Evolutionary conservation across 495 filamentous ascomycete species (phyloP).

Genomic region (Hypoxylon fuscum): DNA sequence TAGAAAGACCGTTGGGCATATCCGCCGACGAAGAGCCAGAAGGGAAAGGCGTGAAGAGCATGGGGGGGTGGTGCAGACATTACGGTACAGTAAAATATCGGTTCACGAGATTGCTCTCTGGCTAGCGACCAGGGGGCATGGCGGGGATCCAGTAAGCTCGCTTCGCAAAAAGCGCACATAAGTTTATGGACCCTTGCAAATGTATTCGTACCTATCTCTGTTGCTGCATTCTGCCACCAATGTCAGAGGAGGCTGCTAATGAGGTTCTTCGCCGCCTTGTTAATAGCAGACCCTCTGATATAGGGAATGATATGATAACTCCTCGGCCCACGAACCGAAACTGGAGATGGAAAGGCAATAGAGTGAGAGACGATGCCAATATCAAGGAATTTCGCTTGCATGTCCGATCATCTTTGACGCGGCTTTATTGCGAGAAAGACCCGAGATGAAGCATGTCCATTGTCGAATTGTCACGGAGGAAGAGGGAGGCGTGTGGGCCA

Average conservation of each 20-base stretch:
- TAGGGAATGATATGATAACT: slow-evolving; percentile 37
- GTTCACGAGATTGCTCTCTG: slow-evolving; percentile 49
- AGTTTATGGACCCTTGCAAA: slow-evolving; percentile 40
- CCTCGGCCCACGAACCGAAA: slow-evolving; percentile 39
- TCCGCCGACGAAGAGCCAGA: slow-evolving; percentile 52
- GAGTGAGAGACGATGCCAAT: slow-evolving; percentile 42
- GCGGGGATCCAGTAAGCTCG: slow-evolving; percentile 57
- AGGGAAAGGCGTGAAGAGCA: slow-evolving; percentile 48
- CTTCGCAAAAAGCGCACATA: slow-evolving; percentile 53
- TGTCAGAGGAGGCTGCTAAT: slow-evolving; percentile 20
- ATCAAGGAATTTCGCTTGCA: slow-evolving; percentile 43
- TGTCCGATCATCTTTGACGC: slow-evolving; percentile 28
- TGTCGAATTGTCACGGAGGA: slow-evolving; percentile 31
- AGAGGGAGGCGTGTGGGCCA: slow-evolving; percentile 34
- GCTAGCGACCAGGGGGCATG: slow-evolving; percentile 39
- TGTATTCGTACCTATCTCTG: slow-evolving; percentile 32
- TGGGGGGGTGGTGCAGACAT: slow-evolving; percentile 36
- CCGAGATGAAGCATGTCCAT: slow-evolving; percentile 40
- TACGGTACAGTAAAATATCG: slow-evolving; percentile 47
- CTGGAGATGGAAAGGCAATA: slow-evolving; percentile 41
- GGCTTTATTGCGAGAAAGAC: slow-evolving; percentile 36
- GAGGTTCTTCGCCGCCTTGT: slow-evolving; percentile 36
- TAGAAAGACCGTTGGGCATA: slow-evolving; percentile 59
- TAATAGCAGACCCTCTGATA: slow-evolving; percentile 37
- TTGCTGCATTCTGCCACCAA: slow-evolving; percentile 3